Base-by-base conservation (phyloP, 2,329 filamentous ascomycete genomes). In the Hymenoscyphus albidus region DNA sequence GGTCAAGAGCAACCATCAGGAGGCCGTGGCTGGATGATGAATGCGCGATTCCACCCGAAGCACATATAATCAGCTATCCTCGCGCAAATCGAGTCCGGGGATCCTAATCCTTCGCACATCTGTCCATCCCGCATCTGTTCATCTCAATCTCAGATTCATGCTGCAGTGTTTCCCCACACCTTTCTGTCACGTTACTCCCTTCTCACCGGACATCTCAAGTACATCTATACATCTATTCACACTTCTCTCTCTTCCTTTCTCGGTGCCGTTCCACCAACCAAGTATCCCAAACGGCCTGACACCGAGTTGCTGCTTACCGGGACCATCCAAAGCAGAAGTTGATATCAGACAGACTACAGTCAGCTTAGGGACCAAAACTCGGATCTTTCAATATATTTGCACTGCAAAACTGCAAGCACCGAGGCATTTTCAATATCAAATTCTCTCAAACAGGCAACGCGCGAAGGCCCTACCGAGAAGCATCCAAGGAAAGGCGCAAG, bases 1-100 rank as follows among this genome's bases (percentile, higher is more conserved):
- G 68, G 67, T 71, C 68, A 71, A 70, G 67, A 69, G 69, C 66
- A 65, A 62, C 44, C 54, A 71, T 70, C 70, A 71, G 67, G 66
- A 68, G 68, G 65, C 56, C 39, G 61, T 65, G 68, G 65, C 67
- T 67, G 65, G 61, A 62, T 57, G 64, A 62, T 62, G 62, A 32
- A 58, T 64, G 59, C 63, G 40, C n/a, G 64, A 62, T 54, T 59
- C 48, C 58, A 65, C 65, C 64, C 51, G 63, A 60, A 60, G 61
- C 40, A 67, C 61, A 69, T 67, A 70, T 67, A 70, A 56, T 35
- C 27, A 65, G 67, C 62, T 62, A 63, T 64, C 58, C 67, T 64
- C 64, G 62, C 67, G 61, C 67, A 59, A 55, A 57, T 66, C 63
- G 63, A 62, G 61, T 59, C 61, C 60, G 57, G 44, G 64, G 60